phyloP scores from a whole-genome alignment of 306 rosid species.

The Urtica urens region DNA sequence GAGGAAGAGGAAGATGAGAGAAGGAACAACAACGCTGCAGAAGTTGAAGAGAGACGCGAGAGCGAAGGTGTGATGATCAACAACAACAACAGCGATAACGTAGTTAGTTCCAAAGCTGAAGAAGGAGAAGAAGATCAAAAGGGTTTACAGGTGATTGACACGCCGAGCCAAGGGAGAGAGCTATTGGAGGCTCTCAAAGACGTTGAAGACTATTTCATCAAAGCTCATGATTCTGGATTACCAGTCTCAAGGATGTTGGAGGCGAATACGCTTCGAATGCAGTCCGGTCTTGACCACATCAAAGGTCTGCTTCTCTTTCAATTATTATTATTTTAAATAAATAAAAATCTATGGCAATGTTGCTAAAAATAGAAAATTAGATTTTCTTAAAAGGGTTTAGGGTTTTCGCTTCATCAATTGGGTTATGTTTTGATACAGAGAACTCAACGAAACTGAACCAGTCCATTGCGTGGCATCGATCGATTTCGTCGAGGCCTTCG shows the following conservation, averaged over 20 bases:
- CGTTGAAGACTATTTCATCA: conserved; percentile 56
- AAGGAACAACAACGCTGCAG: conserved; percentile 21
- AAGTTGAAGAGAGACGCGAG: conserved; percentile 34
- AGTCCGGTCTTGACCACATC: conserved; percentile 71
- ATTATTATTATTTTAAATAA: background rate
- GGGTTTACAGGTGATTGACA: conserved; percentile 49
- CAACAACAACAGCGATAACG: conserved; percentile 28
- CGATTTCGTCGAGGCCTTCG: conserved; percentile 53
- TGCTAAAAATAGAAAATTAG: no score
- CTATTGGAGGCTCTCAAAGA: conserved; percentile 82
- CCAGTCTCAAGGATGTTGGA: conserved; percentile 81
- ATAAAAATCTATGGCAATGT: no score
- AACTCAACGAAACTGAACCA: conserved; percentile 77
- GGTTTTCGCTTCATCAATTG: background rate
- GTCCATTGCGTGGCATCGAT: conserved; percentile 64
- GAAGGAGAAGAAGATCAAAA: no score
- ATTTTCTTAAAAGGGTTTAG: no score
- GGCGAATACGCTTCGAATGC: conserved; percentile 72
- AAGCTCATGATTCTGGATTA: conserved; percentile 74
- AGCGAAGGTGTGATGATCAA: conserved; percentile 38
- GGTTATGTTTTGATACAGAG: conserved; percentile 40
- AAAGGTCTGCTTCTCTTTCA: conserved; percentile 46
- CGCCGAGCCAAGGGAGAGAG: conserved; percentile 78
- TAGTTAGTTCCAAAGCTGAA: conserved; percentile 14
- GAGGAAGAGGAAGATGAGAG: conserved; percentile 33